Conservation (phyloP, 805 yeast species). For the Brettanomyces naardenensis region DNA sequence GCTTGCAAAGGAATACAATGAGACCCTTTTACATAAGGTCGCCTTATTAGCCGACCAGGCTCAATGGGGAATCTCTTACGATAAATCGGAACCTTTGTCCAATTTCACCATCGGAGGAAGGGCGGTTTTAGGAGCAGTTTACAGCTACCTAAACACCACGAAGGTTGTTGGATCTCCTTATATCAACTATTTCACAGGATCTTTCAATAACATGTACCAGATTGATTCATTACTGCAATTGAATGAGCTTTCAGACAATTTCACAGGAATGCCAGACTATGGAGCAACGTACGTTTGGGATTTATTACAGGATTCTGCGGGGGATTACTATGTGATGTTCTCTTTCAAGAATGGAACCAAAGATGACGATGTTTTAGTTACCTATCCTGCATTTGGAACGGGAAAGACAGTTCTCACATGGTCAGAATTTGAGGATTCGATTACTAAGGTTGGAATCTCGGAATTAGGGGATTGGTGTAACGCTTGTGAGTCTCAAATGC, state of each 20-base stretch:
- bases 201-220: constrained; percentile 37
- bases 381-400: constrained; percentile 32
- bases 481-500: constrained; percentile 25
- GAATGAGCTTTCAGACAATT: constrained; percentile 26
- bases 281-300: constrained; percentile 41
- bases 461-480: constrained; percentile 31
- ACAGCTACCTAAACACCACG: constrained; percentile 29
- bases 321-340: constrained; percentile 32
- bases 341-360: constrained; percentile 40
- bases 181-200: constrained; percentile 36
- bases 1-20: constrained; percentile 26
- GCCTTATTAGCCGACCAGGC: constrained; percentile 31
- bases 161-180: constrained; percentile 28
- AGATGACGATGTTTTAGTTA: constrained; percentile 23
- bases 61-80: constrained; percentile 30
- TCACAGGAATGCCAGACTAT: constrained; percentile 40
- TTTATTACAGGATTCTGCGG: constrained; percentile 23
- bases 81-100: constrained; percentile 19
- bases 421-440: constrained; percentile 26
- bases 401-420: constrained; percentile 27
- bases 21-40: constrained; percentile 24
- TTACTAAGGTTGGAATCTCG: constrained; percentile 21
- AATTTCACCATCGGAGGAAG: constrained; percentile 35
- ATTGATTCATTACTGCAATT: constrained; percentile 29
- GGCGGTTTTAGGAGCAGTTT: constrained; percentile 30